phyloP scores from a whole-genome alignment of 1,284 basidiomycete species.

The Entoloma clypeatum region DNA sequence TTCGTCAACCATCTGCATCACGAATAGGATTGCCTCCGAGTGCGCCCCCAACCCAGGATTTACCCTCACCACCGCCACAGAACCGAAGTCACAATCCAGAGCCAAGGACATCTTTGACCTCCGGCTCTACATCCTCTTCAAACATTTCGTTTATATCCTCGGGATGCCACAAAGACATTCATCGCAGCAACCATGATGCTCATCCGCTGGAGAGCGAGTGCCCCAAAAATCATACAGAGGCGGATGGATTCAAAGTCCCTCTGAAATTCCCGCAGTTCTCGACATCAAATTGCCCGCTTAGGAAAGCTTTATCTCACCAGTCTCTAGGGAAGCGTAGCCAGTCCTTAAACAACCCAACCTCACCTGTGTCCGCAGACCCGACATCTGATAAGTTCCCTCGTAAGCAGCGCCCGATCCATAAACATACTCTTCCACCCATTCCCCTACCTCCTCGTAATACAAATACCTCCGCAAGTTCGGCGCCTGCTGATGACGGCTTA shows the following conservation, averaged over 20 bases:
- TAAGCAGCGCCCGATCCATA: conserved; percentile 47
- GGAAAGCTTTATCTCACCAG: conserved; percentile 56
- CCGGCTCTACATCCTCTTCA: conserved; percentile 35
- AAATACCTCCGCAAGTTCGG: conserved; percentile 23
- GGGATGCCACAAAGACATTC: conserved; percentile 26
- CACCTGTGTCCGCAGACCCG: conserved; percentile 23
- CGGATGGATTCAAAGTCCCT: conserved; percentile 1
- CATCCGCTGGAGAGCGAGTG: no score
- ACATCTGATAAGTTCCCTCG: conserved; percentile 30
- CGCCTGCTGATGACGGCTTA: conserved; percentile 18
- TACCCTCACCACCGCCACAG: conserved; percentile 38
- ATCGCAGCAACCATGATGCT: conserved; percentile 21
- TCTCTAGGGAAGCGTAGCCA: conserved; percentile 39
- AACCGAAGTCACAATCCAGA: conserved; percentile 15
- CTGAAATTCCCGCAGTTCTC: conserved; percentile 13
- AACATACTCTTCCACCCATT: conserved; percentile 38
- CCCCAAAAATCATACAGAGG: conserved; percentile 16
- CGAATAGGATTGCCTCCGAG: conserved; percentile 39
- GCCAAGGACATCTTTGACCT: conserved; percentile 19
- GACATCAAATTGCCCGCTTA: conserved; percentile 40
- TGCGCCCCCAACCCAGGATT: conserved; percentile 42
- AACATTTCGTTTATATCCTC: conserved; percentile 43
- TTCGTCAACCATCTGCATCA: conserved; percentile 39
- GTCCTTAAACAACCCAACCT: conserved; percentile 18
- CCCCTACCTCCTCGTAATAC: conserved; percentile 31